Conservation (phyloP, 108 stramenopile genomes). For the Cyclostephanos tholiformis region DNA sequence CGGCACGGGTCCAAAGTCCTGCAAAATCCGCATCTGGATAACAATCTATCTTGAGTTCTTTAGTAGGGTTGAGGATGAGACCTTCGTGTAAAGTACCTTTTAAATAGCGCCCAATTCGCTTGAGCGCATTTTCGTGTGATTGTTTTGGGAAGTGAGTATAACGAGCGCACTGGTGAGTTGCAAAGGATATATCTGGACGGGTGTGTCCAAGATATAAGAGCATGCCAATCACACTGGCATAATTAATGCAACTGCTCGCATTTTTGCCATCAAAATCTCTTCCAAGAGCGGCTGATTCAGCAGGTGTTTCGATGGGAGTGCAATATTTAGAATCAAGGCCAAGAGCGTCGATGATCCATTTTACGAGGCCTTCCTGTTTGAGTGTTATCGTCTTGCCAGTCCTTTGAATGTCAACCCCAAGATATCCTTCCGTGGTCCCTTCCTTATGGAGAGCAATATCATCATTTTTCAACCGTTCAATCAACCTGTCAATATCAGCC, state of each 20-base stretch:
- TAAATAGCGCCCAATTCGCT: conserved; percentile 35
- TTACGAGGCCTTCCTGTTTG: conserved; percentile 54
- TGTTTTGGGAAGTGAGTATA: too few species aligned
- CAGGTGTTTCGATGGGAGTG: background rate
- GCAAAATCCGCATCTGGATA: too few species aligned
- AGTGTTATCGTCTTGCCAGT: background rate
- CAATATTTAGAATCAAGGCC: conserved; percentile 21
- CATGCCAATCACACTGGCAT: background rate
- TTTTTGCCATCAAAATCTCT: background rate
- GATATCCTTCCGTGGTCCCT: conserved; percentile 21
- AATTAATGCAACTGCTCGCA: background rate
- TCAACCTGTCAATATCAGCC: conserved; percentile 7
- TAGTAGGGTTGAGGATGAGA: conserved; percentile 25
- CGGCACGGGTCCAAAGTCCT: conserved; percentile 44
- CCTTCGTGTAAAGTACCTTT: conserved; percentile 41
- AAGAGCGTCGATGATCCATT: conserved; percentile 51
- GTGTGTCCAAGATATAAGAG: conserved; percentile 5
- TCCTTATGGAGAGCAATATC: conserved; percentile 14
- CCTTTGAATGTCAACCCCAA: conserved; percentile 11
- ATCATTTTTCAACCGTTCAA: conserved; percentile 5
- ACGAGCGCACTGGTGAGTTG: too few species aligned
- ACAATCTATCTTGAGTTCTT: conserved; percentile 30
- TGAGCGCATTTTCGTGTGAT: conserved; percentile 26
- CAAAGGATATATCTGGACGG: conserved; percentile 34
- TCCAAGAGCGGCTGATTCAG: background rate